Base-by-base conservation (phyloP, 345 rosid genomes). In the Iberis pinnata region DNA sequence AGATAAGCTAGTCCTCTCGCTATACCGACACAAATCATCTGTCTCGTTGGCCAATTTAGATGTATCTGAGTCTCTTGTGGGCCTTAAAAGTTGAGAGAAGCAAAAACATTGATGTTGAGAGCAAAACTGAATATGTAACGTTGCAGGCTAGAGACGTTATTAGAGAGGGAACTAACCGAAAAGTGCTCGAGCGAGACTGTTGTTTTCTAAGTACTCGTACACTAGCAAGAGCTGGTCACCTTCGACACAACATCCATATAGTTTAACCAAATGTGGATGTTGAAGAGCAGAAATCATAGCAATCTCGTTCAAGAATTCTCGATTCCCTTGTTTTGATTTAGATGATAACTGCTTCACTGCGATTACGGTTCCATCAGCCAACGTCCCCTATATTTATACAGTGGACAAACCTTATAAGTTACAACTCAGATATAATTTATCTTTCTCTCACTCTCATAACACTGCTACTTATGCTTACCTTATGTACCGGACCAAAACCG, bases 401-500 rank as follows among this genome's bases (percentile, higher is more conserved):
- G 25, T 47, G 12, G 6, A 31, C 15, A 67, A n/a, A 13, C 22
- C 24, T 38, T 45, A 36, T 8, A 29, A 29, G 29, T 4, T 4
- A 26, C 29, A 9, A 29, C 1, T n/a, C 49, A 50, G 5, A 9
- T 19, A 32, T 40, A 22, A 27, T 32, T 37, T 9, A 49, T 56
- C 39, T 16, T 19, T 19, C 14, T 40, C 9, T 15, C 11, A 51
- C 55, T 43, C 48, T n/a, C n/a, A n/a, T n/a, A n/a, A n/a, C n/a
- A n/a, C n/a, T n/a, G n/a, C n/a, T n/a, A n/a, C n/a, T 53, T 18
- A 48, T 54, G 41, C 57, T 44, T 12, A 81, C 84, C 88, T 77
- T 82, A 65, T 73, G 75, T 12, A 79, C 88, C 37, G 84, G 76
- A 54, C 88, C 88, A 4, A 82, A 82, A n/a, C 88, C 82, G 42